Evolutionary conservation across 1,284 basidiomycete species (phyloP).

Genomic region (Polyporus tsugae): DNA sequence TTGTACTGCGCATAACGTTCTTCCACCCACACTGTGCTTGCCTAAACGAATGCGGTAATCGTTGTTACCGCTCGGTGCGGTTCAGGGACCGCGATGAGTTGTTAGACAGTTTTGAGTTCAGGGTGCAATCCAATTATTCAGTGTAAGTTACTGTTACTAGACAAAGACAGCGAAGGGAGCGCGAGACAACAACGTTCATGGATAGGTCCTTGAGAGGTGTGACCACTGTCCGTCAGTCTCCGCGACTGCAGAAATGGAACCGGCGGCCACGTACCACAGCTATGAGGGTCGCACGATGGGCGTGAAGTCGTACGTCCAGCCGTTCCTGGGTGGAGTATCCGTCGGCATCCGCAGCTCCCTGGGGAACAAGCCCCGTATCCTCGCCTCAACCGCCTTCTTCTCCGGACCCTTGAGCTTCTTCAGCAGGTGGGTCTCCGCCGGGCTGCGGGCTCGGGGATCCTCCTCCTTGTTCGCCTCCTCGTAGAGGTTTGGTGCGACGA

Average conservation of each 20-base stretch:
- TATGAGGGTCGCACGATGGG: constrained; percentile 55
- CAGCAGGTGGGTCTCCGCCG: constrained; percentile 61
- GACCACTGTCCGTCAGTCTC: constrained; percentile 12
- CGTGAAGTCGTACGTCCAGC: constrained; percentile 85
- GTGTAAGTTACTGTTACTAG: constrained; percentile 17
- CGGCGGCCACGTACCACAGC: constrained; percentile 20
- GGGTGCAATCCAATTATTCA: constrained; percentile 18
- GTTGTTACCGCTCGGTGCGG: not conserved
- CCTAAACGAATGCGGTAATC: not conserved
- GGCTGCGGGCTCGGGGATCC: constrained; percentile 72
- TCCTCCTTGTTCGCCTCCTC: constrained; percentile 79
- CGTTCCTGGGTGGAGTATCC: constrained; percentile 77
- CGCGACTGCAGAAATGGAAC: not conserved
- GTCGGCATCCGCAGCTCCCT: constrained; percentile 81
- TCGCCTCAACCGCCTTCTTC: constrained; percentile 75
- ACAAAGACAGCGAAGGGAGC: constrained; percentile 16
- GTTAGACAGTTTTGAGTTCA: not conserved
- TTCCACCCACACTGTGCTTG: not conserved
- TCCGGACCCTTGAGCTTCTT: constrained; percentile 74
- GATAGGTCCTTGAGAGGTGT: not conserved
- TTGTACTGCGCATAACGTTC: constrained; percentile 17
- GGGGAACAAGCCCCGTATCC: constrained; percentile 86
- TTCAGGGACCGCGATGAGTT: constrained; percentile 14
- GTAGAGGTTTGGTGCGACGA: constrained; percentile 72
- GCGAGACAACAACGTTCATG: constrained; percentile 8